phyloP scores from a whole-genome alignment of 2,329 filamentous ascomycete species.

The Fusarium scirpi region DNA sequence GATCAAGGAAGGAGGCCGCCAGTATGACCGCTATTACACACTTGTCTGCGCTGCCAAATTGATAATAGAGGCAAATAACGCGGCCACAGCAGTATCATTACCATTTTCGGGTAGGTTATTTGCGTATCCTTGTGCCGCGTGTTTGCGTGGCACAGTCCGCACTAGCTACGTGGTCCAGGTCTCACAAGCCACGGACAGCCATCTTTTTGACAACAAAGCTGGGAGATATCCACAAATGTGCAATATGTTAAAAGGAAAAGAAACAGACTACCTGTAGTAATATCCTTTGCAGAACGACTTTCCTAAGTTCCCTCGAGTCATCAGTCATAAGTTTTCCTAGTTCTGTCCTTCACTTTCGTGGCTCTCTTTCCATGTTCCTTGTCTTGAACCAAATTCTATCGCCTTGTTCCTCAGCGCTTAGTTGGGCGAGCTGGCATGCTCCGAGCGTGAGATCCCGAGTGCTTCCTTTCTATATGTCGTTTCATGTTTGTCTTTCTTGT shows the following conservation, averaged over 20 bases:
- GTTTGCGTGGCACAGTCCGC: not conserved
- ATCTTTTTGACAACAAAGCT: not conserved
- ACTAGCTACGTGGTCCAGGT: not conserved
- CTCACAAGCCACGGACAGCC: not conserved
- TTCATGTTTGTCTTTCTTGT: not conserved
- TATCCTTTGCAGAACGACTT: too few relatives aligned
- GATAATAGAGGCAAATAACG: not conserved
- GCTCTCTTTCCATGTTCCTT: too few relatives aligned
- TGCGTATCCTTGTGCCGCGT: not conserved
- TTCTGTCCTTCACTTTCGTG: too few relatives aligned
- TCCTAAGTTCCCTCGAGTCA: not conserved
- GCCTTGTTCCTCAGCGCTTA: too few relatives aligned
- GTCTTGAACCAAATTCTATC: too few relatives aligned
- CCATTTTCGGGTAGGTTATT: not conserved
- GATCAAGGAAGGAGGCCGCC: slow-evolving; percentile 1
- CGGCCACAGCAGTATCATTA: not conserved
- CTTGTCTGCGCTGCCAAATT: rapidly evolving
- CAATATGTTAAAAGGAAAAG: not conserved
- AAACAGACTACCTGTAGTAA: too few relatives aligned
- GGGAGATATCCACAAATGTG: not conserved
- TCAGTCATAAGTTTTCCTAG: not conserved
- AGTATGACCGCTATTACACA: not conserved
- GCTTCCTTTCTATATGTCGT: not conserved
- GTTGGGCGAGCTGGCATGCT: not conserved
- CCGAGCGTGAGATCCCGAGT: rapidly evolving